These are phyloP conservation scores for Magnusiomyces clavatus DNA, from an alignment of 1,139 yeast genomes.

Conservation along the genomic window DNA sequence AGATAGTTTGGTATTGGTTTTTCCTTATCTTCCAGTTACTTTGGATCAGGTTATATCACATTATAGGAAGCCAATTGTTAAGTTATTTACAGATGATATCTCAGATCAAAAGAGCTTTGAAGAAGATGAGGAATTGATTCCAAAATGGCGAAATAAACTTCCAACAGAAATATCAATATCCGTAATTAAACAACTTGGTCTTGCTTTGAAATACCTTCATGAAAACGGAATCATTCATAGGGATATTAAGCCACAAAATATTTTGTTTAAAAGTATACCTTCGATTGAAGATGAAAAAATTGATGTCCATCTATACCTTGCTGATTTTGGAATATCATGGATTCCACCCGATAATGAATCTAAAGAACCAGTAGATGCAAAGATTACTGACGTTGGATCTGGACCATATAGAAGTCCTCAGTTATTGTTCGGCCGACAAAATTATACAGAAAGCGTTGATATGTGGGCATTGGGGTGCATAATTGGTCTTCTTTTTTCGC, in stretches of 20 bases:
- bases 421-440: slow-evolving; percentile 57
- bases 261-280: slow-evolving; percentile 39
- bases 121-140: slow-evolving; percentile 17
- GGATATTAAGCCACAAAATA: slow-evolving; percentile 77
- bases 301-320: slow-evolving; percentile 31
- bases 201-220: slow-evolving; percentile 49
- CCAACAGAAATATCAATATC: slow-evolving; percentile 21
- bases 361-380: slow-evolving; percentile 41
- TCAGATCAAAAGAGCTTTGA: slow-evolving; percentile 23
- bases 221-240: slow-evolving; percentile 67
- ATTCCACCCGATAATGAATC: slow-evolving; percentile 33
- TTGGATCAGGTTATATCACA: slow-evolving; percentile 32
- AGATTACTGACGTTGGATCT: slow-evolving; percentile 66
- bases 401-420: slow-evolving; percentile 82
- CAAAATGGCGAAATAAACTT: slow-evolving; percentile 30
- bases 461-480: slow-evolving; percentile 77
- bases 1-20: slow-evolving; percentile 36
- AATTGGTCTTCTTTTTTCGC: slow-evolving; percentile 43
- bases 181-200: slow-evolving; percentile 39
- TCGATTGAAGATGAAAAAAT: slow-evolving; percentile 16
- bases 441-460: slow-evolving; percentile 60
- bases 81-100: neutral
- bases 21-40: slow-evolving; percentile 36
- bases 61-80: slow-evolving; percentile 27
- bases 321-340: slow-evolving; percentile 76